Conservation (phyloP, 108 stramenopile species). For the Phaeodactylum tricornutum region DNA sequence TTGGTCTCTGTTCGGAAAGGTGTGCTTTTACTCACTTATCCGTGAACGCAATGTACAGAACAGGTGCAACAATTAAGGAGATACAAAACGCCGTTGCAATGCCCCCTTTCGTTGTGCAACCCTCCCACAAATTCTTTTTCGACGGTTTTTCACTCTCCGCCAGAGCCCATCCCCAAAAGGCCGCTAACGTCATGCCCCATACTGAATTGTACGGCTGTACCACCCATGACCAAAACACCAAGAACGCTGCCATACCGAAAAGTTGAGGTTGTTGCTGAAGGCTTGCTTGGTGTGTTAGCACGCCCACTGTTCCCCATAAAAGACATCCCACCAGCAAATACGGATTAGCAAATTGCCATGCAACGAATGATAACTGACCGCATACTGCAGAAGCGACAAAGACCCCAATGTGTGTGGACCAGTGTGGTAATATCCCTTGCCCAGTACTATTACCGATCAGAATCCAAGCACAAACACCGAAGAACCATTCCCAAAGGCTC, state of each 20-base stretch:
- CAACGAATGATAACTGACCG: background rate
- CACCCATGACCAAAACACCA: background rate
- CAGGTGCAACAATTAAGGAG: background rate
- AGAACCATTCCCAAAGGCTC: too few relatives aligned
- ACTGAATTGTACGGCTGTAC: conserved; percentile 3
- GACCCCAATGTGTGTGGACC: too few relatives aligned
- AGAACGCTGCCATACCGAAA: background rate
- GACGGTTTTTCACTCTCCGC: background rate
- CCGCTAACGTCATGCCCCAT: background rate
- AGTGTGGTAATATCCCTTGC: too few relatives aligned
- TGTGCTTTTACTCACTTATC: too few relatives aligned
- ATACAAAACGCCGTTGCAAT: background rate
- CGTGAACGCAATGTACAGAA: background rate
- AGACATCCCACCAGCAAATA: background rate
- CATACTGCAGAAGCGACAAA: background rate
- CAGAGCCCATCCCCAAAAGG: conserved; percentile 1
- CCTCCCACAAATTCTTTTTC: background rate
- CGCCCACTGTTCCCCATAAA: background rate
- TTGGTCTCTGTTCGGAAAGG: too few relatives aligned
- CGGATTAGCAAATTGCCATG: background rate
- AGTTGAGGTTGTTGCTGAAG: background rate
- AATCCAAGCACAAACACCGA: too few relatives aligned
- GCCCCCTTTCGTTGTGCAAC: background rate
- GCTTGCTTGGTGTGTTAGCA: background rate
- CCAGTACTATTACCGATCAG: too few relatives aligned